A percentile compares a stretch with the other conserved stretches of the same genome.
These are phyloP conservation scores for Nemania sp. DNA, from an alignment of 2,329 filamentous ascomycete genomes.

Conservation along the genomic window DNA sequence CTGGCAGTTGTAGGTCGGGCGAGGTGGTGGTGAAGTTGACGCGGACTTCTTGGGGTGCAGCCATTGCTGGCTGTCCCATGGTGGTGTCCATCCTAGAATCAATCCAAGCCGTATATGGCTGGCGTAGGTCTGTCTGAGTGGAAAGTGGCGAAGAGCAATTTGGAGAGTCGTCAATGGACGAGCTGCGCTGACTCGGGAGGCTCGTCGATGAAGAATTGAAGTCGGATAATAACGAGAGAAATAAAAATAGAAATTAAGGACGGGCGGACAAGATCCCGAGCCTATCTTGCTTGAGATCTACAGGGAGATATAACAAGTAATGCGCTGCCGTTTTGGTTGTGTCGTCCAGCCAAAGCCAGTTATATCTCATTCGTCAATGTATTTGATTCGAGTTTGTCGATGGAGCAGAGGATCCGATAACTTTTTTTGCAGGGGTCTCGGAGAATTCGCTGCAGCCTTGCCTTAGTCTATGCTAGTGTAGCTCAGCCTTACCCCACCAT, in stretches of 20 bases:
- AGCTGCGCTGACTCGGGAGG: not conserved
- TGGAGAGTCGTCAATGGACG: not conserved
- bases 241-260: not conserved
- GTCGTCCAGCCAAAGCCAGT: not conserved
- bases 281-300: not conserved
- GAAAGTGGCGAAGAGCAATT: constrained; percentile 1
- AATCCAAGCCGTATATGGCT: not conserved
- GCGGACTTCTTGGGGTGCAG: constrained; percentile 58
- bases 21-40: constrained; percentile 70
- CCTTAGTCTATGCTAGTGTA: too few species aligned
- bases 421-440: constrained; percentile 27
- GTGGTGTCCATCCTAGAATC: constrained; percentile 33
- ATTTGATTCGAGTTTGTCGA: constrained; percentile 6
- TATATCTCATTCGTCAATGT: not conserved
- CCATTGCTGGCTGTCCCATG: constrained; percentile 33
- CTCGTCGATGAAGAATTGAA: not conserved
- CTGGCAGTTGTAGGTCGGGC: constrained; percentile 64
- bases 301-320: not conserved
- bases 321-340: not conserved
- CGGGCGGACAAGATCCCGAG: not conserved
- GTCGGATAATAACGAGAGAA: too few species aligned
- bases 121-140: not conserved
- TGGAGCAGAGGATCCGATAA: constrained; percentile 9
- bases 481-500: constrained; percentile 39
- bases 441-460: constrained; percentile 21